Percentiles rank a stretch among this genome's conserved stretches.
Evolutionary conservation across 257 asterid species (phyloP).

Genomic region (Solanum gracilifrons): DNA sequence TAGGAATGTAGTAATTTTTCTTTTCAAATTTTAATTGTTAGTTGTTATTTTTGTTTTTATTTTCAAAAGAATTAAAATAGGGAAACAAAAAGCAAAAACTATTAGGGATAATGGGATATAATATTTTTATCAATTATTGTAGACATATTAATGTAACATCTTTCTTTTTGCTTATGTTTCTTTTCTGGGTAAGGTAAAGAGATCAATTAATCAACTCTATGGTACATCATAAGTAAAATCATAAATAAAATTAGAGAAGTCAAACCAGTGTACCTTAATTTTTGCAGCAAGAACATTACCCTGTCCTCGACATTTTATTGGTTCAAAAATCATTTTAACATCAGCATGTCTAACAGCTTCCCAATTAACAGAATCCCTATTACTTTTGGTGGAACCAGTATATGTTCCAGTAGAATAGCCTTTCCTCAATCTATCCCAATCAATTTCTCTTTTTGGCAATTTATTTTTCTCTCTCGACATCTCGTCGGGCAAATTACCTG

Average conservation of each 20-base stretch:
- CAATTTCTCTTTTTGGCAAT: not conserved
- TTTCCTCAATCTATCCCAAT: slow-evolving; percentile 43
- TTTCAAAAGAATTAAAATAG: not conserved
- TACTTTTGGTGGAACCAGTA: not conserved
- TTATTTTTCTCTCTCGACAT: not conserved
- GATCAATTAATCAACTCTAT: not conserved
- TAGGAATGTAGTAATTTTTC: not conserved
- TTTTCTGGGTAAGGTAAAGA: not conserved
- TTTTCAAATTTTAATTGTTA: not conserved
- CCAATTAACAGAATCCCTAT: slow-evolving; percentile 44
- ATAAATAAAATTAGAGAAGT: not conserved
- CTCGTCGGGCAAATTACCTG: not conserved
- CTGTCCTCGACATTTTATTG: slow-evolving; percentile 36
- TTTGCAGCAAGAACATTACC: slow-evolving; percentile 25
- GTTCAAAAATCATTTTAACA: slow-evolving; percentile 10
- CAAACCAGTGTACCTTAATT: slow-evolving; percentile 35
- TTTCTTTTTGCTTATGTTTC: not conserved
- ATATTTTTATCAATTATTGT: not conserved
- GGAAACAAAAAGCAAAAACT: not conserved
- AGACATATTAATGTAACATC: not conserved
- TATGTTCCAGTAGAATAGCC: not conserved
- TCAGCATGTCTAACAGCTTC: slow-evolving; percentile 40
- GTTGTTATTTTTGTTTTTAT: not conserved
- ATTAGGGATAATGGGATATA: not conserved
- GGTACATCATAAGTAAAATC: not conserved